Evolutionary conservation across 148 eudicot genomes (phyloP), one percentile per base, ranked within the genome.

Genomic region (Chenopodium formosanum): DNA sequence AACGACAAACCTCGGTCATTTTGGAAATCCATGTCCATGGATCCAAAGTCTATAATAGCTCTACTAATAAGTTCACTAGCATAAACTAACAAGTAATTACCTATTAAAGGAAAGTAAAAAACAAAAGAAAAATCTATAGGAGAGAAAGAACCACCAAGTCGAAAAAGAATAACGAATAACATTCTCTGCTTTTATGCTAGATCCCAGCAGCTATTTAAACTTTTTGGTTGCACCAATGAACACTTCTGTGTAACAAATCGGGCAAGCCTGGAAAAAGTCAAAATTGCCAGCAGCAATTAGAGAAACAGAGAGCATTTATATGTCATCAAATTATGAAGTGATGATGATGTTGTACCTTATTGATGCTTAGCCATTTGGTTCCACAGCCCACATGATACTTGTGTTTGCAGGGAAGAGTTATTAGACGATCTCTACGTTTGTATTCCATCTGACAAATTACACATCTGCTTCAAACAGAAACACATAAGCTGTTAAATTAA

Each of bases 361-460:
- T 96, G 83, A 94, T 96, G 83, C 87, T 87, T 76, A 96, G 99
- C 99, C 97, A 96, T 87, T 86, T 92, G 79, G 90, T 86, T 80
- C 97, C 97, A 81, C 99, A 96, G 56, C 80, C 87, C 75, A 86
- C 81, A 81, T 96, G 99, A 83, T 96, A 96, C 76, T 89, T 86
- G 84, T 96, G 99, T 78, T 94, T 96, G 87, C 99, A 96, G 13
- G 99, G 99, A 83, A 96, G 97, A 80, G 88, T 89, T 34, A 96
- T 85, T 46, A 83, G 88, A 71, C 88, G 90, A 60, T 91, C 93
- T 80, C 93, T 89, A 77, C 95, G 91, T 89, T 88, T 94, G 69
- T 90, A 96, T 82, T 94, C 94, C 99, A 96, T 96, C 88, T 96
- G 99, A 85, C 99, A 96, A 66, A 96, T 91, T 50, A 96, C 99